Conservation (phyloP, 108 stramenopile genomes). For the Aurantiochytrium sp. region DNA sequence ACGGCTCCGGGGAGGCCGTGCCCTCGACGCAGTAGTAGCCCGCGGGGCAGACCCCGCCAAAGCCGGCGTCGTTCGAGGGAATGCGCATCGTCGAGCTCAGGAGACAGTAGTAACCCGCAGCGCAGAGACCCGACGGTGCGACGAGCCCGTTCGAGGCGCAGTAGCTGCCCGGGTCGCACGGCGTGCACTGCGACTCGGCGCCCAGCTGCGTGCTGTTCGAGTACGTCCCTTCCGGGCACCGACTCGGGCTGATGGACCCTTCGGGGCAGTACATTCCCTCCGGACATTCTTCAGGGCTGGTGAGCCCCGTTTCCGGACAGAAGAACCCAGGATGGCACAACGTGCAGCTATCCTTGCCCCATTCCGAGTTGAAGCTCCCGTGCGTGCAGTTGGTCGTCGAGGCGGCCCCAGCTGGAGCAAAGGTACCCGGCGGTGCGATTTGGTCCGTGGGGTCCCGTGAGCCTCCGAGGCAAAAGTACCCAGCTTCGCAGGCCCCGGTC, state of each 20-base stretch:
- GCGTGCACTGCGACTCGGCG: conserved; percentile 34
- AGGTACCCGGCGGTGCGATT: background rate
- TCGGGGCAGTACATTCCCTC: conserved; percentile 33
- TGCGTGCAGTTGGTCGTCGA: background rate
- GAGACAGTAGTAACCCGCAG: conserved; percentile 51
- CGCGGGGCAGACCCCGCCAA: conserved; percentile 44
- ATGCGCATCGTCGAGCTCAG: conserved; percentile 37
- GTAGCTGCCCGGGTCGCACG: conserved; percentile 45
- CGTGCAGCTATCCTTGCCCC: background rate
- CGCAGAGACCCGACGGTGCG: conserved; percentile 36
- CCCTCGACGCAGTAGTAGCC: conserved; percentile 54
- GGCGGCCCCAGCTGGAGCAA: background rate
- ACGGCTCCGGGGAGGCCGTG: conserved; percentile 34
- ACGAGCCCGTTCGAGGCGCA: conserved; percentile 31
- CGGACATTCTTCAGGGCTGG: background rate
- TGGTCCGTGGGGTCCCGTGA: conserved; percentile 29
- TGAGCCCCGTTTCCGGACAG: background rate
- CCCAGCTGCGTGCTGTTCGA: conserved; percentile 37
- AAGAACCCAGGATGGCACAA: conserved; percentile 24
- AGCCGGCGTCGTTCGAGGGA: conserved; percentile 20
- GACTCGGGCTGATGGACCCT: background rate
- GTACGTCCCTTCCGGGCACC: conserved; percentile 46
- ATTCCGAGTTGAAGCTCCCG: background rate
- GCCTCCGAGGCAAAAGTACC: conserved; percentile 58
- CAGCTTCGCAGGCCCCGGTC: conserved; percentile 40